Base-by-base conservation (phyloP, 371 early-diverging fungal genomes). In the Vairimorpha ceranae region DNA sequence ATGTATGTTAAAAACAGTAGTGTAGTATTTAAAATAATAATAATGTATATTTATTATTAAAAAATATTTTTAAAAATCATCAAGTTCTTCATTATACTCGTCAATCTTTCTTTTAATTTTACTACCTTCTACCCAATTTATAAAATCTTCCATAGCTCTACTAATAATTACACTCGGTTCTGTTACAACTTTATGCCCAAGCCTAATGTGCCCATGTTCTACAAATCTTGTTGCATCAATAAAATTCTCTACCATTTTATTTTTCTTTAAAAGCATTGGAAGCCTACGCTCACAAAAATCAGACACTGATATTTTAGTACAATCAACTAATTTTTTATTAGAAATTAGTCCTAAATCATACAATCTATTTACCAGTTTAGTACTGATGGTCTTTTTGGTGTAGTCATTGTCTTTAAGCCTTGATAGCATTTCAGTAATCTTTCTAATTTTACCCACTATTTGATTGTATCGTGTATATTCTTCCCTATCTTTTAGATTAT, bases 51-150 rank as follows among this genome's bases (percentile, higher is more conserved):
- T n/a, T n/a, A n/a, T n/a, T n/a, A n/a, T n/a, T n/a, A n/a, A n/a
- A 41, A 10, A 10, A 41, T 41, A 41, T 41, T 41, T 48, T 58
- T 58, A 58, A 56, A 65, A 81, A 33, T 78, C 78, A 63, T 81
- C 81, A 6, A 61, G 7, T 38, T 76, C 61, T 21, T 78, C 82
- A 52, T 77, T 67, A 51, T 83, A 85, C 82, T 92, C 93, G 83
- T 91, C 87, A 77, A 97, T 93, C 90, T 94, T 94, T 79, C 90
- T 86, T 87, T 92, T 94, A 81, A 95, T 93, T 87, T 92, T 93
- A 76, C 93, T 92, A 29, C 91, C 89, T 78, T 96, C 93, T 12
- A 91, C 93, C 98, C 98, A 97, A 3, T 94, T 93, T 4, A 97
- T 90, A 86, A 90, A 95, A 85, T 96, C 96, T 81, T 96, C 97